phyloP scores from a whole-genome alignment of 169 alveolate genomes.

The Sarcocystis neurona region DNA sequence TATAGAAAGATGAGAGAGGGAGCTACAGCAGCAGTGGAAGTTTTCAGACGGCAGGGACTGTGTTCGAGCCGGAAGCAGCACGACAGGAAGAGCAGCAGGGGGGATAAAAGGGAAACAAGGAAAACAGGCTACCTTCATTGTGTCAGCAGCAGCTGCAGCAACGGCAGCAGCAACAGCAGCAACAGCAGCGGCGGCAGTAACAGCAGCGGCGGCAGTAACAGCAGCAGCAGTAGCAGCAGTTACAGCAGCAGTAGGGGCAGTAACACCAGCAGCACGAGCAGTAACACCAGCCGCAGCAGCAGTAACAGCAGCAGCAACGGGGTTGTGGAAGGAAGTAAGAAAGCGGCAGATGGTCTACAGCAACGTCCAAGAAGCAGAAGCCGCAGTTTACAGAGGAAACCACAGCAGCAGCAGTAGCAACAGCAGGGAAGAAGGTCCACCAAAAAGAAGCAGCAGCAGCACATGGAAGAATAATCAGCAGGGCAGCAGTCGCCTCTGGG shows the following conservation, averaged over 20 bases:
- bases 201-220: conserved; percentile 25
- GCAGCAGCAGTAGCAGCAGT: conserved; percentile 36
- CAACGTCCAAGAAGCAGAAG: conserved; percentile 34
- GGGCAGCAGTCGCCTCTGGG: not conserved
- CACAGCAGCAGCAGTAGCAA: conserved; percentile 51
- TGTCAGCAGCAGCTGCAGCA: not conserved
- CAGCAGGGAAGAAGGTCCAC: not conserved
- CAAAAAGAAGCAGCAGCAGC: not conserved
- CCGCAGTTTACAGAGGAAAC: too few relatives aligned
- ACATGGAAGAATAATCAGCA: not conserved
- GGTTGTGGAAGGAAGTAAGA: not conserved
- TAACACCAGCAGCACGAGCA: conserved; percentile 21
- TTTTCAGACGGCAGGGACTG: too few relatives aligned
- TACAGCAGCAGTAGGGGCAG: conserved; percentile 13
- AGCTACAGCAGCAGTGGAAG: too few relatives aligned
- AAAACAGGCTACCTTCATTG: too few relatives aligned
- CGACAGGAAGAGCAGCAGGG: too few relatives aligned
- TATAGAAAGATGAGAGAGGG: too few relatives aligned
- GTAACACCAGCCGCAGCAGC: conserved; percentile 19
- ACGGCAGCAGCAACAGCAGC: not conserved
- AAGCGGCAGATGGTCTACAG: conserved; percentile 21
- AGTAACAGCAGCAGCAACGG: conserved; percentile 41
- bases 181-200: conserved; percentile 23
- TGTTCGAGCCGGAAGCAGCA: too few relatives aligned
- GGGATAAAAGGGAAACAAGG: too few relatives aligned